Conservation (phyloP, 768 basidiomycete genomes). For the Collybia nuda region DNA sequence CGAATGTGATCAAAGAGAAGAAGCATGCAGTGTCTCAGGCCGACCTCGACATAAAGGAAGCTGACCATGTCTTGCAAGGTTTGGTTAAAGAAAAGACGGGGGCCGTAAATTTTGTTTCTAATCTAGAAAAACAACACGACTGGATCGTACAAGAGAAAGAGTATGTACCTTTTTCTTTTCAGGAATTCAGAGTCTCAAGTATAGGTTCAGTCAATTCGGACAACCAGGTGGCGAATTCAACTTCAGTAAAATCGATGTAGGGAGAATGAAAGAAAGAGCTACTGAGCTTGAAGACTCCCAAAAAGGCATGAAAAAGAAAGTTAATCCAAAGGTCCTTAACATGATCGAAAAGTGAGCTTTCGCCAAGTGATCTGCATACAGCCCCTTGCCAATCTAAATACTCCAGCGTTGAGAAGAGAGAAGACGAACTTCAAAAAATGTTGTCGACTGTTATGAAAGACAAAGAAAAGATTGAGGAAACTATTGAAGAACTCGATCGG, state of each 20-base stretch:
- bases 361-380: background rate
- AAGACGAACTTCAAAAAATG: conserved; percentile 84
- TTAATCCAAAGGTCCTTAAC: conserved; percentile 93
- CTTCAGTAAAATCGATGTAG: conserved; percentile 67
- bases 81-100: conserved; percentile 65
- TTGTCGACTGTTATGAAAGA: conserved; percentile 86
- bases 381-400: background rate
- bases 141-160: conserved; percentile 91
- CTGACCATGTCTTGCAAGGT: conserved; percentile 67
- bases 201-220: conserved; percentile 70
- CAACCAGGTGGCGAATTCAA: conserved; percentile 80
- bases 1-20: conserved; percentile 78
- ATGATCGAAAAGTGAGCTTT: conserved; percentile 86
- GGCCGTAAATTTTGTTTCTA: conserved; percentile 49
- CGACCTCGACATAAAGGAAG: conserved; percentile 61
- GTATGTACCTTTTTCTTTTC: conserved; percentile 42
- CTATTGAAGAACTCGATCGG: conserved; percentile 88
- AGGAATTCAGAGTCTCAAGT: background rate
- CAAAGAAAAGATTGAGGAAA: conserved; percentile 92
- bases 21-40: conserved; percentile 67
- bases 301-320: conserved; percentile 89
- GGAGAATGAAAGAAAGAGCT: conserved; percentile 58
- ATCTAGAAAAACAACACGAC: conserved; percentile 77
- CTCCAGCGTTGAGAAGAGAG: conserved; percentile 89
- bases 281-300: conserved; percentile 75